A percentile compares a stretch with the other conserved stretches of the same genome.
Conservation (phyloP, 2,329 filamentous ascomycete species). For the Aspergillus novoparasiticus region DNA sequence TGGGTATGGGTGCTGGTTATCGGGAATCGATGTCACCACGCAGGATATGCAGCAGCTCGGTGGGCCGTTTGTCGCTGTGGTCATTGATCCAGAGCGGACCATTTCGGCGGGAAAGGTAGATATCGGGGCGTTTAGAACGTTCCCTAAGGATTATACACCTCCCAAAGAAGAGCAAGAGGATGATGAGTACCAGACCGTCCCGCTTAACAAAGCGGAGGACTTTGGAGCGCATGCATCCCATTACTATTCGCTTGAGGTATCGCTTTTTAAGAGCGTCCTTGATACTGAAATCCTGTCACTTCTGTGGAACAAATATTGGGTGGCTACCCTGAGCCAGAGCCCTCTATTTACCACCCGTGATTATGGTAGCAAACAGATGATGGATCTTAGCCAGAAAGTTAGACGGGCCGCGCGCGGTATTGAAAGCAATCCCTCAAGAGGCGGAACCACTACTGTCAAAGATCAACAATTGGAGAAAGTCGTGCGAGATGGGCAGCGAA, state of each 20-base stretch:
- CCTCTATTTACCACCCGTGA: constrained; percentile 91
- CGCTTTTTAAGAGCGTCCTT: constrained; percentile 91
- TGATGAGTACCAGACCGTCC: constrained; percentile 62
- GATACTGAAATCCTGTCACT: constrained; percentile 84
- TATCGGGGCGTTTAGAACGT: constrained; percentile 95
- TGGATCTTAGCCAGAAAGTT: constrained; percentile 83
- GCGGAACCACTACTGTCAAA: constrained; percentile 34
- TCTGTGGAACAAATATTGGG: constrained; percentile 97
- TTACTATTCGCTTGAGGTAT: constrained; percentile 90
- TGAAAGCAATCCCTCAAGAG: constrained; percentile 34
- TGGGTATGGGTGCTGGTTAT: constrained; percentile 97
- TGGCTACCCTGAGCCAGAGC: constrained; percentile 88
- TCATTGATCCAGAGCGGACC: constrained; percentile 94
- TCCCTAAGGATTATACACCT: constrained; percentile 71
- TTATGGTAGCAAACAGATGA: constrained; percentile 88
- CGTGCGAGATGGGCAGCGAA: constrained; percentile 59
- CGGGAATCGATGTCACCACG: constrained; percentile 90
- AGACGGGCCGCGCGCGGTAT: constrained; percentile 59
- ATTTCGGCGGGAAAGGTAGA: constrained; percentile 94
- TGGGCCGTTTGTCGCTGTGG: constrained; percentile 92
- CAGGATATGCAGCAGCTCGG: constrained; percentile 85
- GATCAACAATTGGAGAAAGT: constrained; percentile 56
- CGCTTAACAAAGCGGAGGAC: constrained; percentile 90
- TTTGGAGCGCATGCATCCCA: constrained; percentile 89
- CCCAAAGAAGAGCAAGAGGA: constrained; percentile 49